These are phyloP conservation scores for Nevesoporus exiguus DNA, from an alignment of 768 basidiomycete species.

Conservation along the genomic window DNA sequence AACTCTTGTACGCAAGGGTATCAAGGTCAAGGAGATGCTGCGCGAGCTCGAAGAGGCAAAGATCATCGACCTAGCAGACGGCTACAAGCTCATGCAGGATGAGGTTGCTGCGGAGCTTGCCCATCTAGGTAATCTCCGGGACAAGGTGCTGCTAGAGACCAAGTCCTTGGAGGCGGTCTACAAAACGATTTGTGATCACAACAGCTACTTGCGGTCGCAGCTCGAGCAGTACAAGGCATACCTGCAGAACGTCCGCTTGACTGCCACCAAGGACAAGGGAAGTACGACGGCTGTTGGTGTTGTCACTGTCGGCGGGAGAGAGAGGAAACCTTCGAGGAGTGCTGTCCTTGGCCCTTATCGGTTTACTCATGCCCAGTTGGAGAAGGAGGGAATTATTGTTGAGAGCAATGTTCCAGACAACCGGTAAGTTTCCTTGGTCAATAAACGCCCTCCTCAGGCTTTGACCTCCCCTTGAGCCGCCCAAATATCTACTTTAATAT, in stretches of 20 bases:
- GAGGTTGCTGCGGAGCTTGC: slow-evolving; percentile 94
- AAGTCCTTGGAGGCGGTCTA: slow-evolving; percentile 94
- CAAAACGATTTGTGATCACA: slow-evolving; percentile 99
- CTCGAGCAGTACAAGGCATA: slow-evolving; percentile 99
- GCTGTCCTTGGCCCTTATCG: slow-evolving; percentile 92
- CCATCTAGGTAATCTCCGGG: slow-evolving; percentile 93
- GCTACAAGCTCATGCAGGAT: slow-evolving; percentile 94
- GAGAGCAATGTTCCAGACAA: slow-evolving; percentile 99
- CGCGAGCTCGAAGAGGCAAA: slow-evolving; percentile 90
- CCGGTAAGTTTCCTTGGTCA: slow-evolving; percentile 49
- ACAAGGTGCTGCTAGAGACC: slow-evolving; percentile 92
- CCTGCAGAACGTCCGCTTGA: slow-evolving; percentile 92
- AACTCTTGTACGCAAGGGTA: slow-evolving; percentile 90
- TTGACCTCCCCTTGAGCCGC: slow-evolving; percentile 51
- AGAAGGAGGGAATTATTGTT: slow-evolving; percentile 99
- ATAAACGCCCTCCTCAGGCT: not conserved
- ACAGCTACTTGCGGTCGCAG: slow-evolving; percentile 93
- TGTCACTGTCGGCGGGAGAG: slow-evolving; percentile 93
- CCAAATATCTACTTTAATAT: slow-evolving; percentile 99
- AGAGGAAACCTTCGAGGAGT: slow-evolving; percentile 86
- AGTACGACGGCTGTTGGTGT: slow-evolving; percentile 88
- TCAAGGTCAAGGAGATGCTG: slow-evolving; percentile 99
- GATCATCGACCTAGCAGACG: slow-evolving; percentile 77
- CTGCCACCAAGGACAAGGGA: slow-evolving; percentile 85
- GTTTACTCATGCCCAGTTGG: slow-evolving; percentile 96